A percentile compares a stretch with the other conserved stretches of the same genome.
Conservation (phyloP, 345 rosid species). For the Leavenworthia alabamica region DNA sequence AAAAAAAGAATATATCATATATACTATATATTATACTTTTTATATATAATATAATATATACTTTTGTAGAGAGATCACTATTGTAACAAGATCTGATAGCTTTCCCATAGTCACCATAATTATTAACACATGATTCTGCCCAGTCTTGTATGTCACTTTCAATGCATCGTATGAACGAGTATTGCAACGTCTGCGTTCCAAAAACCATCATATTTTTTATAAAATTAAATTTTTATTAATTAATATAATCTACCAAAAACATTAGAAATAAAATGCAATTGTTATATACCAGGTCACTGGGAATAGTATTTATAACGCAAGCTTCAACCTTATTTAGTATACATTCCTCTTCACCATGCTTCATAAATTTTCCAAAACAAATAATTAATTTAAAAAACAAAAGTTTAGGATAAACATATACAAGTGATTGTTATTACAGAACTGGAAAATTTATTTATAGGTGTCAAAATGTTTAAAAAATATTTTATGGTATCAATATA, state of each 20-base stretch:
- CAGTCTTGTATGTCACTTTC: not conserved
- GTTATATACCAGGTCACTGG: slow-evolving; percentile 36
- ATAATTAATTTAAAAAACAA: not conserved
- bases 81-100: not conserved
- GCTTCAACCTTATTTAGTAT: slow-evolving; percentile 55
- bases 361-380: too few species aligned
- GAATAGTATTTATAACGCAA: slow-evolving; percentile 44
- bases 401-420: not conserved
- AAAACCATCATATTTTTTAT: not conserved
- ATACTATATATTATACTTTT: not conserved
- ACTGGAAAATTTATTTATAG: too few species aligned
- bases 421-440: not conserved
- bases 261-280: not conserved
- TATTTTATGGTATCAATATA: too few species aligned
- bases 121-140: not conserved
- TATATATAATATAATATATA: not conserved
- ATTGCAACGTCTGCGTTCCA: slow-evolving; percentile 38
- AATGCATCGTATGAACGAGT: slow-evolving; percentile 35
- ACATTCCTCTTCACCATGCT: slow-evolving; percentile 72
- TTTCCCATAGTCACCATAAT: not conserved
- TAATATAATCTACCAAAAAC: not conserved
- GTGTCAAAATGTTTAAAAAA: too few species aligned
- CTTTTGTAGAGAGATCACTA: slow-evolving; percentile 5
- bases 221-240: not conserved
- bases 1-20: too few species aligned